Percentiles rank a stretch among this genome's conserved stretches.
Conservation (phyloP, 2,329 filamentous ascomycete species). For the Colletotrichum sp. region DNA sequence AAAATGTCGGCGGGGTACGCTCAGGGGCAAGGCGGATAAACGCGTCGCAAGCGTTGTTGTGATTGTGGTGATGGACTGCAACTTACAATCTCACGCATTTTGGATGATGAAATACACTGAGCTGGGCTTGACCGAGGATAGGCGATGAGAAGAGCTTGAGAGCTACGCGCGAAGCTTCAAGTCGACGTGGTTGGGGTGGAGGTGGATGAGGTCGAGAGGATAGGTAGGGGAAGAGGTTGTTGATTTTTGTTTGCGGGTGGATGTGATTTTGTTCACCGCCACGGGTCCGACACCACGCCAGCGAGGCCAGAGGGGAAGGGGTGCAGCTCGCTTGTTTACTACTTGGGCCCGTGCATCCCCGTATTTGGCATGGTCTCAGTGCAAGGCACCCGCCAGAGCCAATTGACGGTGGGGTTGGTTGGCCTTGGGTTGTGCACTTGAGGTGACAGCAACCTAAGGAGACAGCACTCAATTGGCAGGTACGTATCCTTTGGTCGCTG, state of each 20-base stretch:
- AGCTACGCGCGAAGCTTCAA: slow-evolving; percentile 30
- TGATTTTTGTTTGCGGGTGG: slow-evolving; percentile 40
- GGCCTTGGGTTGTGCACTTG: not conserved
- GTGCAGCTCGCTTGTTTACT: slow-evolving; percentile 40
- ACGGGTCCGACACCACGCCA: slow-evolving; percentile 25
- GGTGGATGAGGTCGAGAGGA: slow-evolving; percentile 28
- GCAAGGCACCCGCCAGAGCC: slow-evolving; percentile 12
- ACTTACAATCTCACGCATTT: slow-evolving; percentile 75
- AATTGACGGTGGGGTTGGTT: slow-evolving; percentile 3
- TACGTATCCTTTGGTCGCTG: not conserved
- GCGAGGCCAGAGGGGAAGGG: slow-evolving; percentile 19
- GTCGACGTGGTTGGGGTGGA: slow-evolving; percentile 21
- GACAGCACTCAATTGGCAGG: not conserved
- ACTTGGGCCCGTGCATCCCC: slow-evolving; percentile 30
- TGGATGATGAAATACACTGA: slow-evolving; percentile 39
- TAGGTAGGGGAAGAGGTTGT: slow-evolving; percentile 32
- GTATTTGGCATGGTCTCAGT: slow-evolving; percentile 31
- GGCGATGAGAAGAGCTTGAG: slow-evolving; percentile 31
- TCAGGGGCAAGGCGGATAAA: slow-evolving; percentile 39
- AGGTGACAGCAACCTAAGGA: not conserved
- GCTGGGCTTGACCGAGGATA: slow-evolving; percentile 26
- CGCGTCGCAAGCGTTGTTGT: slow-evolving; percentile 38
- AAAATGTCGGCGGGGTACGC: slow-evolving; percentile 26
- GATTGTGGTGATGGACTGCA: slow-evolving; percentile 15
- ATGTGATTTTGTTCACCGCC: slow-evolving; percentile 37